phyloP scores from a whole-genome alignment of 2,329 filamentous ascomycete species.

The Didymella keratinophila region DNA sequence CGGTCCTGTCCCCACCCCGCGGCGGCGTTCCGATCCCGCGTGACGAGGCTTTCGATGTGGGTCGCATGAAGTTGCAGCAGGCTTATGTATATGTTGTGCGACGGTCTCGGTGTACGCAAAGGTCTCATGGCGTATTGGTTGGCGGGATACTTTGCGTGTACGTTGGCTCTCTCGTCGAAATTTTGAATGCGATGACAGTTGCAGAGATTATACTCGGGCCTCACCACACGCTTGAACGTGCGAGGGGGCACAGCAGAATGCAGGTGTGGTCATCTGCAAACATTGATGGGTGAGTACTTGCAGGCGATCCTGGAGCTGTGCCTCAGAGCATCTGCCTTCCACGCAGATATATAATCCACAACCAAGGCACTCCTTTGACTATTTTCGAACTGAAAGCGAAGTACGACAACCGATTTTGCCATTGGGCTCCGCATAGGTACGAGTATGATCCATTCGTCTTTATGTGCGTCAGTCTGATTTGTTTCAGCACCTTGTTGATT shows the following conservation, averaged over 20 bases:
- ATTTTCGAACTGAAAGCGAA: neutral
- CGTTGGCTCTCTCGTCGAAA: constrained; percentile 2
- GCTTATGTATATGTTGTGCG: constrained; percentile 10
- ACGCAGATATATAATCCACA: constrained; percentile 5
- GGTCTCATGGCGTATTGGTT: constrained; percentile 4
- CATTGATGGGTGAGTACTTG: neutral
- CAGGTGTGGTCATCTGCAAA: constrained; percentile 19
- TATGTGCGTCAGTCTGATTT: neutral
- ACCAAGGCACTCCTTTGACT: neutral
- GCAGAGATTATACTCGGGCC: constrained; percentile 14
- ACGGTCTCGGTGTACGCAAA: neutral
- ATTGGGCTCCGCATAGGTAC: neutral
- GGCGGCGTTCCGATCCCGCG: constrained; percentile 18
- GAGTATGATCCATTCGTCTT: neutral
- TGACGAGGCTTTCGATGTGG: constrained; percentile 10
- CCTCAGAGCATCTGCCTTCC: constrained; percentile 6
- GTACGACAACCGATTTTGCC: neutral
- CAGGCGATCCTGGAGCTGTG: constrained; percentile 13
- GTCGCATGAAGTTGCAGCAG: constrained; percentile 16
- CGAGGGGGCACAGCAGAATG: constrained; percentile 18
- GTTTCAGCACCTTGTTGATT: constrained; percentile 7
- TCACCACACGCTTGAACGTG: constrained; percentile 3
- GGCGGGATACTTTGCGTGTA: constrained; percentile 5
- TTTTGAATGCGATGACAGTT: constrained; percentile 11
- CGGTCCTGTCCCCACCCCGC: constrained; percentile 10